Conservation (phyloP, 2,329 filamentous ascomycete species). For the Cladosporium sp. region DNA sequence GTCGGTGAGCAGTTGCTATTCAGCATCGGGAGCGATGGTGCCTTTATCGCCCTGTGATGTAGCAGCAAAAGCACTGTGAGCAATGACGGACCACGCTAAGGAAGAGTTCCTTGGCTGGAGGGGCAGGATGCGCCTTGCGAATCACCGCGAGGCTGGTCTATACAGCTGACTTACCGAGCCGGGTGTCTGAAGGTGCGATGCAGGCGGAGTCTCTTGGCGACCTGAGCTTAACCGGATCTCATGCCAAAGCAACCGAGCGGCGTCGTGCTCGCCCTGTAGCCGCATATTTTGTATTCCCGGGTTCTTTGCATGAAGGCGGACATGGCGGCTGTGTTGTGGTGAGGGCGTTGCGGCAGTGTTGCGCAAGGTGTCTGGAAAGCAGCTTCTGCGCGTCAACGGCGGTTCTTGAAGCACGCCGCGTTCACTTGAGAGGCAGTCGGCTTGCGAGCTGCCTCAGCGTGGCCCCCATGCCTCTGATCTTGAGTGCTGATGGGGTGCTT, state of each 20-base stretch:
- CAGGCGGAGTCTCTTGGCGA: conserved; percentile 3
- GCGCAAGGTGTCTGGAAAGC: too few relatives aligned
- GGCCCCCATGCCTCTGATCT: too few relatives aligned
- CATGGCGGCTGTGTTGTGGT: too few relatives aligned
- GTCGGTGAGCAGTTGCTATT: background rate
- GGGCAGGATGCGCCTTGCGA: background rate
- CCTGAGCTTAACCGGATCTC: conserved; percentile 5
- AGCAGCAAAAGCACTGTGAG: background rate
- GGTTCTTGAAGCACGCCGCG: too few relatives aligned
- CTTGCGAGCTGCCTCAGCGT: too few relatives aligned
- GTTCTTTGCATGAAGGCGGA: too few relatives aligned
- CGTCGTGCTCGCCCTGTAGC: background rate
- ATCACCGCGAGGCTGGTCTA: background rate
- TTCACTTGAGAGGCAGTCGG: too few relatives aligned
- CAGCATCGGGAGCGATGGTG: background rate
- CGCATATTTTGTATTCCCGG: too few relatives aligned
- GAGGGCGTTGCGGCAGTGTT: too few relatives aligned
- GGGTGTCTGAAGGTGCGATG: background rate
- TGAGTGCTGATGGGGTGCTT: too few relatives aligned
- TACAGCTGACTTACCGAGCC: background rate
- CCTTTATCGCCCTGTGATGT: background rate
- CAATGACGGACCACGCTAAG: conserved; percentile 1
- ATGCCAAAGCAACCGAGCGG: background rate
- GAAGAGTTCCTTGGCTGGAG: conserved; percentile 11
- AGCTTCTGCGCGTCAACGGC: too few relatives aligned